Percentiles rank a stretch among this genome's conserved stretches.
These are phyloP conservation scores for Craspedostauros australis DNA, from an alignment of 108 stramenopile species.

Conservation along the genomic window DNA sequence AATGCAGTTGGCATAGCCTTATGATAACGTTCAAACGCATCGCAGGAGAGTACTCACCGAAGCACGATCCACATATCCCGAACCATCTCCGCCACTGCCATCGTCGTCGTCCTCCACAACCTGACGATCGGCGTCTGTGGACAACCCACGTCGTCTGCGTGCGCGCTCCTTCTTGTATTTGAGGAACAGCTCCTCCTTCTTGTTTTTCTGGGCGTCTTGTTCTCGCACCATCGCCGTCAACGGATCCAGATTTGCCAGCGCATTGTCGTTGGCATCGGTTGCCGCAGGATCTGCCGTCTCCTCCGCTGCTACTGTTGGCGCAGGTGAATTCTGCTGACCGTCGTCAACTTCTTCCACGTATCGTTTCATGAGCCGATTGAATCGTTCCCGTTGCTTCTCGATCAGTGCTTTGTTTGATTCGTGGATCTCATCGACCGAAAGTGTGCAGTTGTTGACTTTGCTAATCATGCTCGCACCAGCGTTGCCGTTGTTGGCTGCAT, in stretches of 20 bases:
- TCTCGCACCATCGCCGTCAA: slow-evolving; percentile 56
- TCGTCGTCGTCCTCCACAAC: slow-evolving; percentile 3
- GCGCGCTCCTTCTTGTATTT: slow-evolving; percentile 49
- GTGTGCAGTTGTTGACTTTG: slow-evolving; percentile 2
- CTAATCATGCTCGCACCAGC: not conserved
- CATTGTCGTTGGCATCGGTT: no score
- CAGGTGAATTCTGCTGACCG: not conserved
- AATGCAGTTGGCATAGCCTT: not conserved
- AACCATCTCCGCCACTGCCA: slow-evolving; percentile 26
- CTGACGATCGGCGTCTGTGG: slow-evolving; percentile 9
- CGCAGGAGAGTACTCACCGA: slow-evolving; percentile 14
- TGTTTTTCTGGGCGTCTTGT: slow-evolving; percentile 31
- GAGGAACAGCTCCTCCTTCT: slow-evolving; percentile 37
- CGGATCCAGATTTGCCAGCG: slow-evolving; percentile 35
- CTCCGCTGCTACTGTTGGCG: not conserved
- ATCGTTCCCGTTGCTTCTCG: slow-evolving; percentile 12
- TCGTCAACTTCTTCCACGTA: slow-evolving; percentile 17
- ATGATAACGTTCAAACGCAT: not conserved
- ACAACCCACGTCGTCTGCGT: slow-evolving; percentile 25
- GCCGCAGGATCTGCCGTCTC: not conserved
- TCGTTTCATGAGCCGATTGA: slow-evolving; percentile 14
- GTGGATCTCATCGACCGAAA: no score
- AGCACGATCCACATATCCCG: slow-evolving; percentile 13
- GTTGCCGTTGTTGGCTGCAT: slow-evolving; percentile 1
- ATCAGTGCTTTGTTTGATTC: slow-evolving; percentile 13